Evolutionary conservation across 306 rosid species (phyloP).

Genomic region (Parietaria judaica): DNA sequence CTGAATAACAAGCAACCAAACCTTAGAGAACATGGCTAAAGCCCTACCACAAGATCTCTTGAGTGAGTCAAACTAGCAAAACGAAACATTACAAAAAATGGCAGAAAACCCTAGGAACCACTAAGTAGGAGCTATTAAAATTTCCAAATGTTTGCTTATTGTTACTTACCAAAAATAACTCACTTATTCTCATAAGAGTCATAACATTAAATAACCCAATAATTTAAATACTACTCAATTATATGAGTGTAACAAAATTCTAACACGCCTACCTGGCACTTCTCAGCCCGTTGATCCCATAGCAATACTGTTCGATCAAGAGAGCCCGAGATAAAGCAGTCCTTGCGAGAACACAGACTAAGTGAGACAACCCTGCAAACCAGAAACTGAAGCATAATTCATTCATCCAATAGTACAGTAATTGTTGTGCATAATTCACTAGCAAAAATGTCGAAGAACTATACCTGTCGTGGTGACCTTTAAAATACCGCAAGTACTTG

Average conservation of each 20-base stretch:
- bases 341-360: slow-evolving; percentile 76
- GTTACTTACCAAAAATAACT: not conserved
- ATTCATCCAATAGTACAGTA: slow-evolving; percentile 3
- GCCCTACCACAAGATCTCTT: too few relatives aligned
- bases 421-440: not conserved
- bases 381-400: not conserved
- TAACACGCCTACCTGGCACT: slow-evolving; percentile 66
- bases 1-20: too few relatives aligned
- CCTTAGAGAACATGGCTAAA: too few relatives aligned
- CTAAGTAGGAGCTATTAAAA: too few relatives aligned
- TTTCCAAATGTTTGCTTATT: too few relatives aligned
- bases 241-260: not conserved
- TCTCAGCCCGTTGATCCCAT: slow-evolving; percentile 94
- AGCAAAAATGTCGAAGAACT: not conserved
- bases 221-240: too few relatives aligned
- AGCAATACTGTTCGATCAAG: slow-evolving; percentile 87
- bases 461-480: slow-evolving; percentile 97
- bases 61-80: too few relatives aligned
- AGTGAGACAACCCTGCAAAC: slow-evolving; percentile 80
- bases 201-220: too few relatives aligned
- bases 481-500: slow-evolving; percentile 90
- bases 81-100: too few relatives aligned
- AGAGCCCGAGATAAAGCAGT: slow-evolving; percentile 89
- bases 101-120: too few relatives aligned
- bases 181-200: too few relatives aligned